A percentile compares a stretch with the other conserved stretches of the same genome.
These are phyloP conservation scores for Ceratobasidium sp. DNA, from an alignment of 1,284 basidiomycete species.

Conservation along the genomic window DNA sequence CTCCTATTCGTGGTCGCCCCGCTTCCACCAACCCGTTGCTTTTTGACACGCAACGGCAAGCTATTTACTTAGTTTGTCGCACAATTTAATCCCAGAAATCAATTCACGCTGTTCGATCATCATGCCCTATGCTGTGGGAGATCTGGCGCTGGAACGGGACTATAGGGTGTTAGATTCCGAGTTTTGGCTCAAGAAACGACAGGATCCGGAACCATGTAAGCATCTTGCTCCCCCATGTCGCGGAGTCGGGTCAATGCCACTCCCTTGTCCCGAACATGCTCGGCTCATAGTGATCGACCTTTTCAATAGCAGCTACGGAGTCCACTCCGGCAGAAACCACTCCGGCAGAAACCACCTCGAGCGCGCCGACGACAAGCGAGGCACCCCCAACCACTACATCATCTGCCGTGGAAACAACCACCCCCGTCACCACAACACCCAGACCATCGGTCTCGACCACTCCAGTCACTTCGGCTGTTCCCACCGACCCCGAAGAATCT, in stretches of 20 bases:
- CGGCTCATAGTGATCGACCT: not conserved
- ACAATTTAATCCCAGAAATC: conserved; percentile 30
- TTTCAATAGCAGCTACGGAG: conserved; percentile 19
- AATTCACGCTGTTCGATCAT: not conserved
- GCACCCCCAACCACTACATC: not conserved
- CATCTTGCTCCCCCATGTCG: not conserved
- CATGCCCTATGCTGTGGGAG: conserved; percentile 14
- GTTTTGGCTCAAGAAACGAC: not conserved
- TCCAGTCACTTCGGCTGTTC: not conserved
- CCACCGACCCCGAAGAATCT: conserved; percentile 12
- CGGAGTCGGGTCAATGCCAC: not conserved
- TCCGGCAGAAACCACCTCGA: not conserved
- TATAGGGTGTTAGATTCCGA: not conserved
- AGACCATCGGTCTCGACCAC: too few species aligned
- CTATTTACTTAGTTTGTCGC: conserved; percentile 19
- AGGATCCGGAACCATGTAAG: conserved; percentile 32
- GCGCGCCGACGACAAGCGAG: not conserved
- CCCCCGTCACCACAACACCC: conserved; percentile 1
- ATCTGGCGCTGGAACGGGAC: conserved; percentile 3
- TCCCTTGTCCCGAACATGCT: not conserved
- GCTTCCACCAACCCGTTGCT: conserved; percentile 14
- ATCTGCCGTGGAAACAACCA: not conserved
- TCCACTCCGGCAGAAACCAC: conserved; percentile 23
- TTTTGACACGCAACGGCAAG: conserved; percentile 8
- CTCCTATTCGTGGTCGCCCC: not conserved